Conservation (phyloP, 805 yeast genomes). For the Pichia deserticola region DNA sequence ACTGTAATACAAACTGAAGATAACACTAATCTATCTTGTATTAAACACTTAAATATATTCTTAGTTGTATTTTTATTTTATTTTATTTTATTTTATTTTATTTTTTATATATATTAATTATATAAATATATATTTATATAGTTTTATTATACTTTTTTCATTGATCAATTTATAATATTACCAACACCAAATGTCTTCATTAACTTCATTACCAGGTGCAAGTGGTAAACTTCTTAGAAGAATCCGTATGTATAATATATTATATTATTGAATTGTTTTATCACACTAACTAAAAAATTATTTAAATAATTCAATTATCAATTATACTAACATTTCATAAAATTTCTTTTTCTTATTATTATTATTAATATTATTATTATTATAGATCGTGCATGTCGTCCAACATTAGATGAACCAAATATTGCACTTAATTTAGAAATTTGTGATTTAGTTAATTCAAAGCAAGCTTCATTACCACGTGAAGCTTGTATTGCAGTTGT, state of each 20-base stretch:
- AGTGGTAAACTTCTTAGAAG: slow-evolving; percentile 32
- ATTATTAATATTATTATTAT: slow-evolving; percentile 22
- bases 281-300: too few relatives aligned
- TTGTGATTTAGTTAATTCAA: slow-evolving; percentile 87
- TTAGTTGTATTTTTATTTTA: too few relatives aligned
- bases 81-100: too few relatives aligned
- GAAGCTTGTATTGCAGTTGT: slow-evolving; percentile 89
- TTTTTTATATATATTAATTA: too few relatives aligned
- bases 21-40: too few relatives aligned
- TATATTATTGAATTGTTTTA: background rate
- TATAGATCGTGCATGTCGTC: slow-evolving; percentile 76
- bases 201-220: slow-evolving; percentile 27
- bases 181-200: slow-evolving; percentile 21
- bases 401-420: slow-evolving; percentile 79
- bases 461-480: slow-evolving; percentile 84
- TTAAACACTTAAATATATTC: too few relatives aligned
- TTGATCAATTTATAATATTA: too few relatives aligned
- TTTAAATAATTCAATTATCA: too few relatives aligned
- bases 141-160: too few relatives aligned
- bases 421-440: slow-evolving; percentile 83
- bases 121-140: too few relatives aligned
- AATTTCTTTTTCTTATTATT: background rate
- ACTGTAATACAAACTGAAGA: too few relatives aligned
- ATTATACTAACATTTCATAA: slow-evolving; percentile 7
- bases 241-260: slow-evolving; percentile 25